Evolutionary conservation across 2,329 filamentous ascomycete species (phyloP).

Genomic region (Scolecobasidium constrictum): DNA sequence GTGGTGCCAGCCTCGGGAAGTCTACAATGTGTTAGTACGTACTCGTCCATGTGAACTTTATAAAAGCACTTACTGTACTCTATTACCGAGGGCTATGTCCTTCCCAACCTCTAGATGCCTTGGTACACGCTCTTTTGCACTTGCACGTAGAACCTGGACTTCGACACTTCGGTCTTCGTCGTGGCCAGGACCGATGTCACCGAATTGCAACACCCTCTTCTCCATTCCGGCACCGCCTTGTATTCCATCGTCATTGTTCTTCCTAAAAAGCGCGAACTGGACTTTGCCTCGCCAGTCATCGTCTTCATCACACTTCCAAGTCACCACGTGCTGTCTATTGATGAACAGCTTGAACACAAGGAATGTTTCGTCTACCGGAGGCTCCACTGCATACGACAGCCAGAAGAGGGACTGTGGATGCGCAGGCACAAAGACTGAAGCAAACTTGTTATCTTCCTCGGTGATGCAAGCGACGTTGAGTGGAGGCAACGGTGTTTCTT

Average conservation of each 20-base stretch:
- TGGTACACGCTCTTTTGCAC: conserved; percentile 26
- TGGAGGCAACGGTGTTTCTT: background rate
- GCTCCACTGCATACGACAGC: conserved; percentile 4
- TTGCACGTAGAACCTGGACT: conserved; percentile 29
- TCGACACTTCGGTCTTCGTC: conserved; percentile 24
- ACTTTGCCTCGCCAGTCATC: conserved; percentile 33
- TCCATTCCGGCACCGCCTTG: conserved; percentile 23
- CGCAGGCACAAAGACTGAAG: conserved; percentile 7
- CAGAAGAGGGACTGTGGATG: conserved; percentile 7
- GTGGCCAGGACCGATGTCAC: background rate
- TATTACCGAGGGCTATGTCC: conserved; percentile 6
- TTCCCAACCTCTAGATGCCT: conserved; percentile 19
- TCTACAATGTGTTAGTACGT: conserved; percentile 17
- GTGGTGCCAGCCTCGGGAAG: conserved; percentile 26
- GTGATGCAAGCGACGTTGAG: background rate
- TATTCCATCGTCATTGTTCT: conserved; percentile 5
- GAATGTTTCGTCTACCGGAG: conserved; percentile 9
- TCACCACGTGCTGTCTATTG: conserved; percentile 26
- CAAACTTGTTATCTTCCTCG: background rate
- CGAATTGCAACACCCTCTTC: conserved; percentile 24
- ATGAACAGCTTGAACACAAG: conserved; percentile 38
- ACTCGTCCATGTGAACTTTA: background rate
- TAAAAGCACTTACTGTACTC: conserved; percentile 20
- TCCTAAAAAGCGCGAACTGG: conserved; percentile 32
- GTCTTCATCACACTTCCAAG: conserved; percentile 32